Base-by-base conservation (phyloP, 2,329 filamentous ascomycete species). In the Colletotrichum endophyticum region DNA sequence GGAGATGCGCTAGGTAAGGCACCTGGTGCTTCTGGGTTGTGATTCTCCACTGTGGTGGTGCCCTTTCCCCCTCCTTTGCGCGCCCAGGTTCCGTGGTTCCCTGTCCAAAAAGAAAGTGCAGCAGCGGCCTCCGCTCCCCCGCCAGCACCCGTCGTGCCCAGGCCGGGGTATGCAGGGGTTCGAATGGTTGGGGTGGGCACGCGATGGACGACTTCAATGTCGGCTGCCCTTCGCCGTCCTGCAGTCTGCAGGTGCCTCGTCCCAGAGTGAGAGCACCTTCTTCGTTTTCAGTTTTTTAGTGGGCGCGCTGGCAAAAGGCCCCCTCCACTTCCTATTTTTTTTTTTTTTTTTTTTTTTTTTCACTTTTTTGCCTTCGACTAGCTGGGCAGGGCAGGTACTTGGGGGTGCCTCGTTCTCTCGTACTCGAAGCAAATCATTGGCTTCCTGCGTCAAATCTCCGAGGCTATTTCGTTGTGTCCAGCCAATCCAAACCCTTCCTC, bases 391-490 rank as follows among this genome's bases (percentile, higher is more conserved):
- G n/a, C 44, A 53, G 44, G 44, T 53, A 53, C 44, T 53, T 53
- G n/a, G 44, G 44, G 44, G n/a, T 53, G n/a, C 13, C 25, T 49
- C 25, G 36, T 66, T 49, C 15, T 16, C 16, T 66, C 68, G 22
- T 59, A n/a, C 28, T 69, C 44, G 13, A 76, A 12, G 70, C 32
- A 57, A 68, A 66, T 69, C 44, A 76, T 76, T 76, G 57, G 73
- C 64, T 64, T 69, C 69, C 49, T 61, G 49, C 66, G 59, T 74
- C 74, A 70, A 76, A 74, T 76, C 66, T 76, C 74, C 74, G 74
- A 74, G 25, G 61, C 39, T 34, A 69, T 39, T 61, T 36, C 34
- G 4, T 3, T 4, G 36, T 39, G 15, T 39, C 57, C 57, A 70
- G 44, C 70, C 70, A 76, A 74, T 73, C 64, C 73, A 6, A 22